These are phyloP conservation scores for Colletotrichum chrysophilum DNA, from an alignment of 2,329 filamentous ascomycete genomes.

Conservation along the genomic window DNA sequence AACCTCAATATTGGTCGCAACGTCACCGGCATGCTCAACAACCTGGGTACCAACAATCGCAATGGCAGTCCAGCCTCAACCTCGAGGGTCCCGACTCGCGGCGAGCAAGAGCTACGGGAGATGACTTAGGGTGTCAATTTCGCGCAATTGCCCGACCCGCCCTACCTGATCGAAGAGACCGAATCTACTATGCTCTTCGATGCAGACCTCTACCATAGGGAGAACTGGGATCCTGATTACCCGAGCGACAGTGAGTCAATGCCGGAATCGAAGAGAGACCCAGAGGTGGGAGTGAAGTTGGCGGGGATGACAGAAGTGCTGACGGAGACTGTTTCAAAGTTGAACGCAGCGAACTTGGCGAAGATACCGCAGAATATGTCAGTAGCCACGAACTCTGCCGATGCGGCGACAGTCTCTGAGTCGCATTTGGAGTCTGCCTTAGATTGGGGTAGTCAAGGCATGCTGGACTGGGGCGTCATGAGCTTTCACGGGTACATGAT, in stretches of 20 bases:
- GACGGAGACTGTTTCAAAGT: background rate
- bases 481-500: background rate
- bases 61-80: constrained; percentile 26
- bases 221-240: constrained; percentile 1
- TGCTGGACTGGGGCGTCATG: constrained; percentile 1
- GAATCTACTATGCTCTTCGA: background rate
- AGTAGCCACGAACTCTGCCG: background rate
- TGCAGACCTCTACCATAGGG: background rate
- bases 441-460: background rate
- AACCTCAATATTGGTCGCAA: constrained; percentile 54
- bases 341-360: background rate
- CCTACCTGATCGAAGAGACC: constrained; percentile 28
- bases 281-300: background rate
- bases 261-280: background rate
- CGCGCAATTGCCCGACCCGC: constrained; percentile 30
- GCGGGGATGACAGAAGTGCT: background rate
- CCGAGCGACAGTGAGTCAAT: background rate
- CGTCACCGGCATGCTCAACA: constrained; percentile 47
- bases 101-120: constrained; percentile 49
- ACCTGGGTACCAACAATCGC: constrained; percentile 29
- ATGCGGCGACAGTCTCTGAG: background rate
- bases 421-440: background rate
- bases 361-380: background rate
- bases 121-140: constrained; percentile 51
- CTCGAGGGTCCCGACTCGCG: constrained; percentile 24